These are phyloP conservation scores for Pythium angustatum DNA, from an alignment of 352 stramenopile genomes.

Conservation along the genomic window DNA sequence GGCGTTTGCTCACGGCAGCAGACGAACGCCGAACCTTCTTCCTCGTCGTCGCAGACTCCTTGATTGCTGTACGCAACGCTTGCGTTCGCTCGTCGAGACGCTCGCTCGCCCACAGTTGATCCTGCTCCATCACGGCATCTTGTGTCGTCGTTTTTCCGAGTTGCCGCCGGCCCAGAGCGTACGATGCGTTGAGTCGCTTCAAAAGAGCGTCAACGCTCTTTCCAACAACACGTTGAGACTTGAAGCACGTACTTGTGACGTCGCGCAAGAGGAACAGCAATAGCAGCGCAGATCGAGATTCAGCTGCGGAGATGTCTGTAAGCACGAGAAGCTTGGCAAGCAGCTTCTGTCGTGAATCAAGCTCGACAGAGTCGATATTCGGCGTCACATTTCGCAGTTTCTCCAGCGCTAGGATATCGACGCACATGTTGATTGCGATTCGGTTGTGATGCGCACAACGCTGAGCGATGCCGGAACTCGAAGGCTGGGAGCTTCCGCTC, in stretches of 20 bases:
- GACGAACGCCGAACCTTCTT: constrained; percentile 33
- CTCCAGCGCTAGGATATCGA: constrained; percentile 70
- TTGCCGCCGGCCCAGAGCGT: constrained; percentile 29
- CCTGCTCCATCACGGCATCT: constrained; percentile 40
- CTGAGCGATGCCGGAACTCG: constrained; percentile 11
- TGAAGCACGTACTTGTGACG: constrained; percentile 47
- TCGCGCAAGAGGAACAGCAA: constrained; percentile 55
- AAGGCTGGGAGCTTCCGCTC: neutral
- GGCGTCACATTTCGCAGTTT: constrained; percentile 32
- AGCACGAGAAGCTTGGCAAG: constrained; percentile 58
- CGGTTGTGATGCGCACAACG: constrained; percentile 72
- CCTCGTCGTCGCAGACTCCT: constrained; percentile 32
- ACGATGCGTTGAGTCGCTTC: constrained; percentile 41
- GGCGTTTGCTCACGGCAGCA: constrained; percentile 28
- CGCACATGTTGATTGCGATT: constrained; percentile 66
- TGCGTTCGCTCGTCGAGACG: constrained; percentile 47
- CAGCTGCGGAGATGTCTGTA: constrained; percentile 47
- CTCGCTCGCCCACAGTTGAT: constrained; percentile 50
- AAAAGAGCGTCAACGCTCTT: constrained; percentile 47
- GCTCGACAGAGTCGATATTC: constrained; percentile 30
- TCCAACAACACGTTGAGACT: constrained; percentile 38
- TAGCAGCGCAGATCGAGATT: constrained; percentile 53
- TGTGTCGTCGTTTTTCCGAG: constrained; percentile 34
- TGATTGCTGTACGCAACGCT: constrained; percentile 38
- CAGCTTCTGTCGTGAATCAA: constrained; percentile 47